Evolutionary conservation across 2,329 filamentous ascomycete genomes (phyloP).

Genomic region (Xylariaceae sp.): DNA sequence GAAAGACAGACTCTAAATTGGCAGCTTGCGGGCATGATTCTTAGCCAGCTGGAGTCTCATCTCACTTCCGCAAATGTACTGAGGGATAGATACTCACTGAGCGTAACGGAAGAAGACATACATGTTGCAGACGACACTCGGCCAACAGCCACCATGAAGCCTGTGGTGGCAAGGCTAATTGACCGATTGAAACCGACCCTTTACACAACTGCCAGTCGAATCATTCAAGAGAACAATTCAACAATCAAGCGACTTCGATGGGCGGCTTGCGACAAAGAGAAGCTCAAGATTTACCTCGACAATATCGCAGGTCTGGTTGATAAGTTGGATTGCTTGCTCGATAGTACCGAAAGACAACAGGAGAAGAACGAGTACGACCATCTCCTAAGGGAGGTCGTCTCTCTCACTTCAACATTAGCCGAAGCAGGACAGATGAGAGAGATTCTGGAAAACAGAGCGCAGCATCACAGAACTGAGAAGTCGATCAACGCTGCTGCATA

Average conservation of each 20-base stretch:
- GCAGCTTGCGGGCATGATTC: constrained; percentile 17
- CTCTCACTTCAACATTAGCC: constrained; percentile 14
- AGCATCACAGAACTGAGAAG: not conserved
- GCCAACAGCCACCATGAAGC: constrained; percentile 1
- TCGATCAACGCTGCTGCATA: constrained; percentile 21
- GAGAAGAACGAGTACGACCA: constrained; percentile 12
- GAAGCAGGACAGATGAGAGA: constrained; percentile 20
- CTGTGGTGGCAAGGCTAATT: constrained; percentile 16
- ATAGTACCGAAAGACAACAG: constrained; percentile 13
- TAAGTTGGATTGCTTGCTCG: constrained; percentile 20
- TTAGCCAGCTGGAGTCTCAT: constrained; percentile 14
- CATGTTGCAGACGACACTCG: constrained; percentile 3
- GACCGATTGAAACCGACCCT: constrained; percentile 13
- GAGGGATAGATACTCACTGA: constrained; percentile 16
- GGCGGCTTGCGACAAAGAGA: constrained; percentile 14
- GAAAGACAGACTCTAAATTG: constrained; percentile 17
- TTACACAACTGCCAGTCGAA: constrained; percentile 15
- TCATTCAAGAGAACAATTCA: constrained; percentile 19
- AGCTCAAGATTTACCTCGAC: constrained; percentile 13
- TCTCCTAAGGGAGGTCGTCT: constrained; percentile 21
- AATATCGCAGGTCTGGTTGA: constrained; percentile 13
- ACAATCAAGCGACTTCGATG: constrained; percentile 17
- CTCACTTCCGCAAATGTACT: constrained; percentile 17
- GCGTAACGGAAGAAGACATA: constrained; percentile 17
- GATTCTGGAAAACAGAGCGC: constrained; percentile 8